Base-by-base conservation (phyloP, 129 eudicot genomes). In the Artemisia annua region DNA sequence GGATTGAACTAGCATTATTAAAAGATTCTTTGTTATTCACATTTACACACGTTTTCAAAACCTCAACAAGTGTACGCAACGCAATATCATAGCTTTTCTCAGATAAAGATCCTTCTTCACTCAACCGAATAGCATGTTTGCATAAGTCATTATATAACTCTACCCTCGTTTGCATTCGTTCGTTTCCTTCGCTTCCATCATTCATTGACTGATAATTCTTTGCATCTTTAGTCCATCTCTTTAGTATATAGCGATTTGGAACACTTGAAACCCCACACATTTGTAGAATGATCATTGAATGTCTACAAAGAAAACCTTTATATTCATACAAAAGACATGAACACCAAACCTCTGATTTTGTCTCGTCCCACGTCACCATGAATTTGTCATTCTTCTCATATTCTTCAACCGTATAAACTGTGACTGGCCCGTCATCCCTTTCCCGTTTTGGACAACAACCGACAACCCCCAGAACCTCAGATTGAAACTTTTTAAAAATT, bases 191-290 rank as follows among this genome's bases (percentile, higher is more conserved):
- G 2, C 26, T 48, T 18, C 71, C 65, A 51, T 80, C 79, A 1
- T 17, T 30, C 53, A 18, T 43, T 16, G 63, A 39, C 18, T 63
- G 77, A 35, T 39, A 20, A 22, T 20, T 75, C 73, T 81, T 81
- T 30, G 84, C 84, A 20, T 75, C 84, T 64, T 81, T 81, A 10
- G 84, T 81, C 84, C 84, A 81, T 26, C 84, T 65, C 46, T 75
- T 81, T 46, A 80, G 70, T 7, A 80, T 75, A 70, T 81, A 81
- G 30, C 39, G 57, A 48, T 62, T 43, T 4, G 84, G 84, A 26
- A 81, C 76, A 7, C 43, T 64, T 3, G 81, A 59, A 20, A 63
- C 10, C 24, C 81, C 78, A 49, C 73, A 35, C 10, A 63, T 48
- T 50, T 75, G 84, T 0, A 81, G 43, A 53, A 75, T 81, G 56